Evolutionary conservation across 768 basidiomycete species (phyloP), one percentile per base, ranked within the genome.

Genomic region (Strobilomyces confusus): DNA sequence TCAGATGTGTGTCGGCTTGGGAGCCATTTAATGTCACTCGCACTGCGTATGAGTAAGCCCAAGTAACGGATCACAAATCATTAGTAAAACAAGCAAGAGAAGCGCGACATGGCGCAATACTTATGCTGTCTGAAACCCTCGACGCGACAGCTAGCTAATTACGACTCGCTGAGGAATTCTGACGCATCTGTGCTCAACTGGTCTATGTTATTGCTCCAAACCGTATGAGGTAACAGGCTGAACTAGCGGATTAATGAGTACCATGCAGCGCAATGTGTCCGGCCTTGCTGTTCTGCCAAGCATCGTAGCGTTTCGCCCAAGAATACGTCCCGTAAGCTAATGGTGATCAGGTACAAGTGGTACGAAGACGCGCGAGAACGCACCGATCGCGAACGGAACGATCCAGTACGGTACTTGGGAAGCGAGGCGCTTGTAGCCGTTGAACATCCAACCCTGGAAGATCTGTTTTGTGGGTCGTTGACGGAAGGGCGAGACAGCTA

Each of bases 401-500:
- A 81, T 75, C 72, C 87, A 90, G 75, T 93, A 94, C 38, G 89
- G 74, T 30, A 82, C 75, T 66, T 94, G 87, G 52, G 77, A 76
- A 37, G 83, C 81, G 48, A 92, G 69, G 57, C 94, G 84, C 49
- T 78, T 79, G 77, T 85, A 89, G 34, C 92, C 93, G 72, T 92
- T 92, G 80, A 93, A 91, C 61, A 92, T 67, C 77, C 90, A 95
- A 59, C 72, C 81, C 51, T 78, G 77, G 65, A 93, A 67, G 63
- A 84, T 80, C 50, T 87, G 76, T 44, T 87, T 84, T 38, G 85
- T 80, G 17, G 89, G 82, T 54, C 82, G 83, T 59, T 87, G 80
- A 68, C 86, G 83, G 76, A 81, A 88, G 9, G 92, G 89, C n/a
- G 93, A 93, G 58, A 94, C 64, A 58, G 80, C 94, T 97, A 55